A percentile compares a stretch with the other conserved stretches of the same genome.
Evolutionary conservation across 306 rosid species (phyloP).

Genomic region (Rubus parviflorus): DNA sequence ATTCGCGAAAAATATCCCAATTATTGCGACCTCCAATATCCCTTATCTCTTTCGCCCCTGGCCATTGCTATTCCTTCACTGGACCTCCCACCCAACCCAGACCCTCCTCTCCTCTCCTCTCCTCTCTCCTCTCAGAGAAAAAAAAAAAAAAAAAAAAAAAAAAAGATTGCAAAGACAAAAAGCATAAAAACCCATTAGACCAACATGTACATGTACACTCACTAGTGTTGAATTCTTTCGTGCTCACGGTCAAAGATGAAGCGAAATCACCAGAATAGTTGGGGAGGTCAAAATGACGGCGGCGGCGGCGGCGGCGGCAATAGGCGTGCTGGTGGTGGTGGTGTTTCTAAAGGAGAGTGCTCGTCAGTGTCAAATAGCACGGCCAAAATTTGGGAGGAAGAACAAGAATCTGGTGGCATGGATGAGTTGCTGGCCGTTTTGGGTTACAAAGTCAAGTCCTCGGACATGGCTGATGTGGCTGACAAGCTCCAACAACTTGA

Average conservation of each 20-base stretch:
- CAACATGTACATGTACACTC: not conserved
- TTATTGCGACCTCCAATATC: constrained; percentile 63
- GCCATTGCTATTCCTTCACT: constrained; percentile 26
- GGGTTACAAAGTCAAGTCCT: constrained; percentile 70
- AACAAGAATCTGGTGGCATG: constrained; percentile 37
- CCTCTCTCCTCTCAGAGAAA: too few relatives aligned
- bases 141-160: not conserved
- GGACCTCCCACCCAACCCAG: constrained; percentile 32
- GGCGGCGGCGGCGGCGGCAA: too few relatives aligned
- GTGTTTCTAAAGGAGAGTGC: constrained; percentile 17
- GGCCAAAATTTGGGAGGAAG: constrained; percentile 49
- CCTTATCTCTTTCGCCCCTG: constrained; percentile 60
- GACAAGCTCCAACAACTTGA: constrained; percentile 76
- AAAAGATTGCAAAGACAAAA: not conserved
- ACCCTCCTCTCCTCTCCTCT: not conserved
- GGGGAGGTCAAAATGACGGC: not conserved
- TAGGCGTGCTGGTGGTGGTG: too few relatives aligned
- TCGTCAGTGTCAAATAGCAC: constrained; percentile 35
- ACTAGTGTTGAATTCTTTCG: not conserved
- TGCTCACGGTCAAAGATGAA: constrained; percentile 41
- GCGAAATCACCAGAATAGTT: constrained; percentile 41
- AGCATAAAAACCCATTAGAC: constrained; percentile 20
- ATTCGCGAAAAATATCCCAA: constrained; percentile 11
- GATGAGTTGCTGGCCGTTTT: constrained; percentile 66
- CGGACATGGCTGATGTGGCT: constrained; percentile 82